phyloP scores from a whole-genome alignment of 1,139 yeast genomes.

The Geotrichum citri-aurantii region DNA sequence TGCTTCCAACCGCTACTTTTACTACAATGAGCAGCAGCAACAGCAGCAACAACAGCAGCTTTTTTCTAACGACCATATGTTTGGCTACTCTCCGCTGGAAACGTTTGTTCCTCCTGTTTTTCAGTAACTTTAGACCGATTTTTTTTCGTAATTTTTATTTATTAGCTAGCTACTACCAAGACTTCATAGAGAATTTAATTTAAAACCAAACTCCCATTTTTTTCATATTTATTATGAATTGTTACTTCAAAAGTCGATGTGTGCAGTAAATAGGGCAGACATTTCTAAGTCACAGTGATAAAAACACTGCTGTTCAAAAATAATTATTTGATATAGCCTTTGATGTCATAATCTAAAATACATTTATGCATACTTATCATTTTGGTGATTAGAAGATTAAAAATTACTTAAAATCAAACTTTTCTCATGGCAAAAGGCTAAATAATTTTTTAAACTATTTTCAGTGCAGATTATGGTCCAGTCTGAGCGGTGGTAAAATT shows the following conservation, averaged over 20 bases:
- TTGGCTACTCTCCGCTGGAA: slow-evolving; percentile 9
- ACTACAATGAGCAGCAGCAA: background rate
- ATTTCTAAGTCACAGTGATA: background rate
- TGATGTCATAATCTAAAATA: too few species aligned
- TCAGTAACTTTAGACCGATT: background rate
- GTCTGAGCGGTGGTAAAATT: too few species aligned
- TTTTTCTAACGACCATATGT: background rate
- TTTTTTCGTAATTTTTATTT: background rate
- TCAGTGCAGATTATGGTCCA: too few species aligned
- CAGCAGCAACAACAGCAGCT: background rate
- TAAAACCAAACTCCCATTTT: background rate
- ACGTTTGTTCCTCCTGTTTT: slow-evolving; percentile 12
- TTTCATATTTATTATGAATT: background rate
- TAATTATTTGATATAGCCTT: too few species aligned
- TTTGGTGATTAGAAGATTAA: too few species aligned
- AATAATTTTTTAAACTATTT: too few species aligned
- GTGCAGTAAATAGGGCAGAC: background rate
- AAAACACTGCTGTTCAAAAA: background rate
- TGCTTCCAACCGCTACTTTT: background rate
- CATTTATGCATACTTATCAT: too few species aligned
- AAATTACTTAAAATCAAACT: too few species aligned
- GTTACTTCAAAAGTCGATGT: too few species aligned
- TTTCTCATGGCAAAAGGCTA: too few species aligned
- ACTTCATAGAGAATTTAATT: background rate
- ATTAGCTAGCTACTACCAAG: background rate